Conservation (phyloP, 805 yeast species). For the Barnettozyma wickerhamii region DNA sequence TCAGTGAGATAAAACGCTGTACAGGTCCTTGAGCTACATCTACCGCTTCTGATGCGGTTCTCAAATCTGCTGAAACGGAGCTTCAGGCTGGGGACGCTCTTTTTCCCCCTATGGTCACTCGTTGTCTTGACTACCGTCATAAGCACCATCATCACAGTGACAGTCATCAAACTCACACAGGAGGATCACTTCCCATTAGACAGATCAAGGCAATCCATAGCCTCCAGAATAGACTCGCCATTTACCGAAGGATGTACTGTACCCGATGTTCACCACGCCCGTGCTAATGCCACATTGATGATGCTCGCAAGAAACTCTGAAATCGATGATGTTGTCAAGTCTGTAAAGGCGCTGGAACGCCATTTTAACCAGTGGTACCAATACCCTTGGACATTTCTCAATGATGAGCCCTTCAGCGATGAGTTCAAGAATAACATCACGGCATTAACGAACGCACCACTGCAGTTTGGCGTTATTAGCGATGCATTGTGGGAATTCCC, state of each 20-base stretch:
- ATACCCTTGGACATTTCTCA: constrained; percentile 89
- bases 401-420: constrained; percentile 69
- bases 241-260: constrained; percentile 50
- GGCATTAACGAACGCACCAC: constrained; percentile 51
- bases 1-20: too few species aligned
- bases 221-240: constrained; percentile 35
- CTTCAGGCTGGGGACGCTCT: neutral
- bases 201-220: constrained; percentile 1
- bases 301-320: constrained; percentile 82
- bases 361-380: constrained; percentile 92
- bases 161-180: neutral
- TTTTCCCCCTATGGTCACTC: constrained; percentile 5
- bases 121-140: neutral
- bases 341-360: constrained; percentile 72
- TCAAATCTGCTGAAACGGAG: constrained; percentile 2
- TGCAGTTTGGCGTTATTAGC: constrained; percentile 68
- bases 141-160: constrained; percentile 1
- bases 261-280: constrained; percentile 28
- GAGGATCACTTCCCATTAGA: neutral
- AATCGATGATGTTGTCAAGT: constrained; percentile 65
- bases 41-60: constrained; percentile 6
- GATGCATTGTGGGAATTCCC: constrained; percentile 69
- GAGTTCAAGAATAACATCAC: constrained; percentile 54
- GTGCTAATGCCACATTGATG: constrained; percentile 82
- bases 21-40: too few species aligned